Conservation (phyloP, 148 eudicot genomes). For the Pouteria glomerata region DNA sequence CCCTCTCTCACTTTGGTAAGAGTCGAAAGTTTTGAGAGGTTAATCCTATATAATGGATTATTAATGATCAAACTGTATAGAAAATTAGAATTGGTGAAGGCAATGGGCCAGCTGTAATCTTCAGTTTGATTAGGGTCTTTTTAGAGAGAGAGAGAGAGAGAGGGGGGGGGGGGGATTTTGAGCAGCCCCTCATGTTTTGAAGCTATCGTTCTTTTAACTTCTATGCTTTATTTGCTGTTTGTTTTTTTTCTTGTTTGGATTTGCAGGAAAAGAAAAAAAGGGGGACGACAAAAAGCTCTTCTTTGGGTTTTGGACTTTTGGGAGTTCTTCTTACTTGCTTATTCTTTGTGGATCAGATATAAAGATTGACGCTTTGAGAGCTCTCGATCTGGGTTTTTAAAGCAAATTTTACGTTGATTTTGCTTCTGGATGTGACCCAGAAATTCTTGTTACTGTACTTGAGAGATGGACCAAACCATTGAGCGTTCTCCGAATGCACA, state of each 20-base stretch:
- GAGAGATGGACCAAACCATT: conserved; percentile 39
- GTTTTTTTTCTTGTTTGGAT: conserved; percentile 19
- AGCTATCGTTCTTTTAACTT: conserved; percentile 9
- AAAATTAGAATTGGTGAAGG: conserved; percentile 10
- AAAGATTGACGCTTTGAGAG: conserved; percentile 12
- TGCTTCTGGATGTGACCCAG: conserved; percentile 9
- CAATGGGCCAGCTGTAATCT: conserved; percentile 32
- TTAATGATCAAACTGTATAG: conserved; percentile 7
- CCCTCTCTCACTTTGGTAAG: no score
- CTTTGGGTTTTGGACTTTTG: conserved; percentile 10
- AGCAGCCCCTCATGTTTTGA: not conserved
- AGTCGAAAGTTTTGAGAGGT: not conserved
- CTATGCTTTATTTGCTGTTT: conserved; percentile 7
- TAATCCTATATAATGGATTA: not conserved
- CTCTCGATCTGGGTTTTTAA: conserved; percentile 15
- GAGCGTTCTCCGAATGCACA: conserved; percentile 40
- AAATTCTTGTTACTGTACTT: conserved; percentile 10
- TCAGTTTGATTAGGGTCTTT: not conserved
- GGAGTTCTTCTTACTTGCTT: not conserved
- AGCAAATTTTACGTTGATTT: not conserved
- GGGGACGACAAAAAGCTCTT: conserved; percentile 6
- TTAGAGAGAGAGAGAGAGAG: not conserved
- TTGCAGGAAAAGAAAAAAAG: conserved; percentile 17
- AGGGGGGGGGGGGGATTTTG: not conserved
- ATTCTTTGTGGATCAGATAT: conserved; percentile 9